These are phyloP conservation scores for Xerophyta viscosa DNA, from an alignment of 106 monocot species.

Conservation along the genomic window DNA sequence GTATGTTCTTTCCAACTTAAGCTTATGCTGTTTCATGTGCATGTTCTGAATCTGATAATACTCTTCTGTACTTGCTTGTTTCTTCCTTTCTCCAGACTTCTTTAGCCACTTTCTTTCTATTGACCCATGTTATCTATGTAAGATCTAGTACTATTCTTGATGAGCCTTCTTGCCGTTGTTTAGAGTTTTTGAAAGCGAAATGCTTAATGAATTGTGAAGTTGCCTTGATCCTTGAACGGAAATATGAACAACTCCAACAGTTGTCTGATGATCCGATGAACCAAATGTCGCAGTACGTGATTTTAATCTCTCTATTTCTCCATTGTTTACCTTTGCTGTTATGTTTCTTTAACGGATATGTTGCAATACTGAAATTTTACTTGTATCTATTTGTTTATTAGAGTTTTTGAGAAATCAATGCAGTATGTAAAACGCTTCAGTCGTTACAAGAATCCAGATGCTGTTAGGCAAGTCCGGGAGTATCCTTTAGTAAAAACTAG, in stretches of 20 bases:
- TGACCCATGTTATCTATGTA: too few relatives aligned
- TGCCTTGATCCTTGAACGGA: constrained; percentile 57
- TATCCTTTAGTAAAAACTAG: constrained; percentile 85
- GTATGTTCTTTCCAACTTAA: too few relatives aligned
- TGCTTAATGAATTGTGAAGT: constrained; percentile 83
- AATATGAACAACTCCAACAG: constrained; percentile 59
- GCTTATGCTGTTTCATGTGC: too few relatives aligned
- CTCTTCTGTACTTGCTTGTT: too few relatives aligned
- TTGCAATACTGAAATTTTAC: too few relatives aligned
- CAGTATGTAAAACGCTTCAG: constrained; percentile 98
- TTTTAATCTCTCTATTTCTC: not conserved
- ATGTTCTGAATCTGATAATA: too few relatives aligned
- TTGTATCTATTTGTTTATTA: constrained; percentile 21
- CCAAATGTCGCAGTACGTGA: constrained; percentile 55
- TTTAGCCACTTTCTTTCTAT: too few relatives aligned
- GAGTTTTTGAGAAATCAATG: constrained; percentile 95
- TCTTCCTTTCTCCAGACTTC: too few relatives aligned
- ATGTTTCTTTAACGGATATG: not conserved
- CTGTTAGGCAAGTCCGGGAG: constrained; percentile 96
- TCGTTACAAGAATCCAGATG: constrained; percentile 83
- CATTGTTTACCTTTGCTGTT: not conserved
- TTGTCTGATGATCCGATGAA: constrained; percentile 55
- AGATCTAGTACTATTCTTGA: too few relatives aligned
- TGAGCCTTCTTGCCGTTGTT: not conserved
- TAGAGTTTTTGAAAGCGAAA: constrained; percentile 73